phyloP scores from a whole-genome alignment of 1,284 basidiomycete species.

The Leucoagaricus sp. region DNA sequence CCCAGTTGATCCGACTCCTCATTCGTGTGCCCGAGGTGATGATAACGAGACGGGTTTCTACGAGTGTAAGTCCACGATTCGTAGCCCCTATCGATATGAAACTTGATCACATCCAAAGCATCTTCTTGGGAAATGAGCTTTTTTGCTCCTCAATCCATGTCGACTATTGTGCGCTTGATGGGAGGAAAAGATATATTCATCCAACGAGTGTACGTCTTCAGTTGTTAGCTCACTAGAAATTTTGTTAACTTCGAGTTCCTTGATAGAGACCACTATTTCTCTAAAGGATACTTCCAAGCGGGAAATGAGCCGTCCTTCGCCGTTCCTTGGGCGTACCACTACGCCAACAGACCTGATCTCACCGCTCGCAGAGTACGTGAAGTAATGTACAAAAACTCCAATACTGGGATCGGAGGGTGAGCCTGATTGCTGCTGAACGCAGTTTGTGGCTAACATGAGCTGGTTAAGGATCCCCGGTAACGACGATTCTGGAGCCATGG shows the following conservation, averaged over 20 bases:
- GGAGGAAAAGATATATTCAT: slow-evolving; percentile 47
- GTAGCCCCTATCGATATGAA: slow-evolving; percentile 7
- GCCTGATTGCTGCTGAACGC: slow-evolving; percentile 17
- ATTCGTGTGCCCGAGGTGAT: slow-evolving; percentile 49
- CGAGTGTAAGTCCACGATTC: slow-evolving; percentile 35
- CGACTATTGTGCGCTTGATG: slow-evolving; percentile 48
- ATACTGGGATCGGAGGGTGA: slow-evolving; percentile 46
- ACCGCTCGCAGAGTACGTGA: slow-evolving; percentile 49
- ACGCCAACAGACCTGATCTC: slow-evolving; percentile 48
- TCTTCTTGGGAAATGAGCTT: slow-evolving; percentile 57
- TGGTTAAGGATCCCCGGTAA: slow-evolving; percentile 51
- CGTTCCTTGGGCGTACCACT: slow-evolving; percentile 49
- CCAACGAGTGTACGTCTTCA: slow-evolving; percentile 36
- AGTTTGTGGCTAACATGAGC: neutral
- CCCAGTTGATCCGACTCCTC: slow-evolving; percentile 43
- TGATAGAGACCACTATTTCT: slow-evolving; percentile 45
- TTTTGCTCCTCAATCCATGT: slow-evolving; percentile 54
- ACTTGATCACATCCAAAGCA: slow-evolving; percentile 31
- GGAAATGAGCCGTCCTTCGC: slow-evolving; percentile 52
- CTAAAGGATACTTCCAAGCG: slow-evolving; percentile 45
- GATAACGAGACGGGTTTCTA: slow-evolving; percentile 54
- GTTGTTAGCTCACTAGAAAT: neutral
- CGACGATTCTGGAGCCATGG: slow-evolving; percentile 58
- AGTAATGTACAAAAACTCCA: slow-evolving; percentile 46
- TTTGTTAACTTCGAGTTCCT: neutral